Evolutionary conservation across 2,329 filamentous ascomycete genomes (phyloP).

Genomic region (Mariannaea elegans): DNA sequence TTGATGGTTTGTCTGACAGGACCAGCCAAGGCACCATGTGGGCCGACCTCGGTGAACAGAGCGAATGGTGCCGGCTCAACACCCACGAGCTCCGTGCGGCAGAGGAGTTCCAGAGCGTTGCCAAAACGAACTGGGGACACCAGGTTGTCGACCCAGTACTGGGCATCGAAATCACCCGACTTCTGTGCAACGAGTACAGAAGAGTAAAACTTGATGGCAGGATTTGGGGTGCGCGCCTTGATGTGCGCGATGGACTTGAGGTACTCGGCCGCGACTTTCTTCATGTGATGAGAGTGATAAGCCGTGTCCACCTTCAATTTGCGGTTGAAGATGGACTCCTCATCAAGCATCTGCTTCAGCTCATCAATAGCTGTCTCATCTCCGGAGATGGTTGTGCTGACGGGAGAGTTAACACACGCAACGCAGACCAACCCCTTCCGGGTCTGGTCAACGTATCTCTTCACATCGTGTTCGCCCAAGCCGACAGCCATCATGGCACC

Average conservation of each 20-base stretch:
- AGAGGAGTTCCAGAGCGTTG: constrained; percentile 27
- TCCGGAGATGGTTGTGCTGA: constrained; percentile 49
- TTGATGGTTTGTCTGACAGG: constrained; percentile 37
- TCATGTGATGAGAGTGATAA: constrained; percentile 53
- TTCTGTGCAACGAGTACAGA: constrained; percentile 31
- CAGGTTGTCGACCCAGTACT: constrained; percentile 44
- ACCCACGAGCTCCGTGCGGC: constrained; percentile 3
- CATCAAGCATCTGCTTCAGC: constrained; percentile 42
- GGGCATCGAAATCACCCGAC: background rate
- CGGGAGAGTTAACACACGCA: constrained; percentile 50
- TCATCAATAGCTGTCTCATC: constrained; percentile 41
- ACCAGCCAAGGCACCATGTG: constrained; percentile 36
- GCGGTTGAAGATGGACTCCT: constrained; percentile 42
- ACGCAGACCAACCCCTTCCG: constrained; percentile 35
- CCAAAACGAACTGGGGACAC: constrained; percentile 41
- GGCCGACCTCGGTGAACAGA: constrained; percentile 37
- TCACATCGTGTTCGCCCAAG: constrained; percentile 43
- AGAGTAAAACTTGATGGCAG: constrained; percentile 40
- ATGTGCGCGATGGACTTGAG: constrained; percentile 33
- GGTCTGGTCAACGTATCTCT: constrained; percentile 35
- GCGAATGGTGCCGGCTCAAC: constrained; percentile 3
- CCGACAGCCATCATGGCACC: constrained; percentile 53
- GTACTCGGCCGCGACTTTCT: constrained; percentile 29
- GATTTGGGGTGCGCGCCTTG: constrained; percentile 1
- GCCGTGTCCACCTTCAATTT: constrained; percentile 49